phyloP scores from a whole-genome alignment of 805 yeast genomes.

The Myxozyma neglecta region DNA sequence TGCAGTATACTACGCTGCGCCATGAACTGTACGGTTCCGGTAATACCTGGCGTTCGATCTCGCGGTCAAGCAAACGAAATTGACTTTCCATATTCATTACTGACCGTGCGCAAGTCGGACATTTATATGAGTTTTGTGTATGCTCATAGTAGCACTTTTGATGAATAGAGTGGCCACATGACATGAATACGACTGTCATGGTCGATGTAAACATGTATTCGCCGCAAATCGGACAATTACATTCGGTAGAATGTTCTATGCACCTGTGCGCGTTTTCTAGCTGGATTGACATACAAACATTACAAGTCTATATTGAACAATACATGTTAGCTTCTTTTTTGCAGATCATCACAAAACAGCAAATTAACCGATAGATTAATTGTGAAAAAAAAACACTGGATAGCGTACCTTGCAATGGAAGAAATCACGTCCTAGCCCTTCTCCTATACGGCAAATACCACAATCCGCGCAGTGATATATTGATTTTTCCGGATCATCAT shows the following conservation, averaged over 20 bases:
- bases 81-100: slow-evolving; percentile 85
- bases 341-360: background rate
- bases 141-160: slow-evolving; percentile 78
- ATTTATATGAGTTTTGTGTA: slow-evolving; percentile 72
- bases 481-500: slow-evolving; percentile 69
- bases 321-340: background rate
- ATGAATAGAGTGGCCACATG: slow-evolving; percentile 93
- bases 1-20: slow-evolving; percentile 73
- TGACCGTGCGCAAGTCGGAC: slow-evolving; percentile 87
- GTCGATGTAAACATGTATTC: slow-evolving; percentile 86
- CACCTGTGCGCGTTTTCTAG: slow-evolving; percentile 77
- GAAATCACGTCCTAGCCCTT: slow-evolving; percentile 83
- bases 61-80: slow-evolving; percentile 82
- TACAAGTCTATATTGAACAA: slow-evolving; percentile 53
- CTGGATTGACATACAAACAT: slow-evolving; percentile 82
- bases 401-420: slow-evolving; percentile 68
- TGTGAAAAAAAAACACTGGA: background rate
- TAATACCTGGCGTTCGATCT: slow-evolving; percentile 69
- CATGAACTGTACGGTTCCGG: slow-evolving; percentile 79
- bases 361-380: background rate
- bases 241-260: slow-evolving; percentile 81
- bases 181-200: slow-evolving; percentile 83
- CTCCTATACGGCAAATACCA: slow-evolving; percentile 88
- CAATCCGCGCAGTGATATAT: slow-evolving; percentile 92
- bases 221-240: slow-evolving; percentile 90